Evolutionary conservation across 1,284 basidiomycete species (phyloP), one percentile per base, ranked within the genome.

Genomic region (Butyriboletus appendiculatus): DNA sequence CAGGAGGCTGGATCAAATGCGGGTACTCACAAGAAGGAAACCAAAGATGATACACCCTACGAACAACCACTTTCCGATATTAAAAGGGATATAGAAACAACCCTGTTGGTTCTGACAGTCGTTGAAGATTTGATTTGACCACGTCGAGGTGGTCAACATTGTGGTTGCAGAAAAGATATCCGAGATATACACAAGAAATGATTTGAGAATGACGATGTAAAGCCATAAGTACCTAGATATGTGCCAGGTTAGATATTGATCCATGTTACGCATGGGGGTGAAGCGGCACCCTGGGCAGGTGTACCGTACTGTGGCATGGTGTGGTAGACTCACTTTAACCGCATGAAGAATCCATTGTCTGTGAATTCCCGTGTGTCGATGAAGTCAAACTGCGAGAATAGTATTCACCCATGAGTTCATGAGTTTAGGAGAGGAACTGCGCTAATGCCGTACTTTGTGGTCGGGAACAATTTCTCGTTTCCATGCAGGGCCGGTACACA

Each of bases 161-260:
- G 96, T 98, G 57, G 94, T 84, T 56, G 94, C 95, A 34, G 96
- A 96, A 79, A 97, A 99, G 71, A 98, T 94, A 82, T 99, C 97
- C 74, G 94, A 91, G 55, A 94, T 81, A 75, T 98, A 98, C 72
- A 99, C 96, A 56, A 94, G 86, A 75, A 98, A 89, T 32, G 92
- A 93, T 73, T 97, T 98, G 78, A 97, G 83, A 54, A 98, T 85
- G 65, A 95, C 82, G 69, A 94, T 76, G 74, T 96, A 99, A 59
- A 97, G 78, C 83, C 90, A 94, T 55, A 92, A 73, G 73, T 98
- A 98, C 71, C 93, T 96, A 18, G 48, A 50, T 40, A 38, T 26
- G 15, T 32, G 9, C 18, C 28, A 34, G 24, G 50, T 67, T 20
- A 62, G 58, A 47, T 20, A 16, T 28, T 26, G 47, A 18, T 41